phyloP scores from a whole-genome alignment of 176 grass and related monocot species.

The Cymbopogon citratus region DNA sequence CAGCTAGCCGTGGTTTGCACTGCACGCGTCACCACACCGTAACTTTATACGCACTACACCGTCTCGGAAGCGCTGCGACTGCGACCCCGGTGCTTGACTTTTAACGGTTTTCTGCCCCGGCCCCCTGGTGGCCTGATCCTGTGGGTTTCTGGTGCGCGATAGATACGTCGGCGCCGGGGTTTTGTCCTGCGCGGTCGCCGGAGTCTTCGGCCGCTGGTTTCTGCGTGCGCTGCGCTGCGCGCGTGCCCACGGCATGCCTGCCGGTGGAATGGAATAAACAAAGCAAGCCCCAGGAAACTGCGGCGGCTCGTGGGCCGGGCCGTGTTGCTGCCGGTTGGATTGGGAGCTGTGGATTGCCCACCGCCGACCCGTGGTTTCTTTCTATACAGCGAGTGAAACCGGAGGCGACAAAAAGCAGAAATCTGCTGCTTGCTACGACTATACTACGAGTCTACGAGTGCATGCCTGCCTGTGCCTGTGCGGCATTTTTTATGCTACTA shows the following conservation, averaged over 20 bases:
- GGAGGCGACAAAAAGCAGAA: background rate
- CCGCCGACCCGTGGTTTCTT: background rate
- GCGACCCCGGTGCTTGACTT: background rate
- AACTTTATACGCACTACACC: background rate
- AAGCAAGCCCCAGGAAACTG: too few relatives aligned
- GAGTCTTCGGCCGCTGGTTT: background rate
- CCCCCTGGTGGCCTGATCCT: background rate
- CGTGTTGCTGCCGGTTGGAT: too few relatives aligned
- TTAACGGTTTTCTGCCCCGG: background rate
- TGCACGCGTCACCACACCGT: background rate
- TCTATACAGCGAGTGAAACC: background rate
- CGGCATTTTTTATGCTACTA: too few relatives aligned
- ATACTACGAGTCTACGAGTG: too few relatives aligned
- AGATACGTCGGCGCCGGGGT: background rate
- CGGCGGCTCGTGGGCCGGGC: too few relatives aligned
- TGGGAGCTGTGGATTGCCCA: background rate
- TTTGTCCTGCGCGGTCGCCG: background rate
- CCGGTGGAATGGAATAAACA: too few relatives aligned
- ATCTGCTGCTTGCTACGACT: too few relatives aligned
- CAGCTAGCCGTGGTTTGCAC: background rate
- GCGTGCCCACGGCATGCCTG: conserved; percentile 17
- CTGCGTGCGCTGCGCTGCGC: background rate
- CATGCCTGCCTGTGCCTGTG: too few relatives aligned
- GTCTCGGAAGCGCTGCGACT: too few relatives aligned
- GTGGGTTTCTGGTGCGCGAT: background rate